phyloP scores from a whole-genome alignment of 306 rosid species.

The Quillaja saponaria region DNA sequence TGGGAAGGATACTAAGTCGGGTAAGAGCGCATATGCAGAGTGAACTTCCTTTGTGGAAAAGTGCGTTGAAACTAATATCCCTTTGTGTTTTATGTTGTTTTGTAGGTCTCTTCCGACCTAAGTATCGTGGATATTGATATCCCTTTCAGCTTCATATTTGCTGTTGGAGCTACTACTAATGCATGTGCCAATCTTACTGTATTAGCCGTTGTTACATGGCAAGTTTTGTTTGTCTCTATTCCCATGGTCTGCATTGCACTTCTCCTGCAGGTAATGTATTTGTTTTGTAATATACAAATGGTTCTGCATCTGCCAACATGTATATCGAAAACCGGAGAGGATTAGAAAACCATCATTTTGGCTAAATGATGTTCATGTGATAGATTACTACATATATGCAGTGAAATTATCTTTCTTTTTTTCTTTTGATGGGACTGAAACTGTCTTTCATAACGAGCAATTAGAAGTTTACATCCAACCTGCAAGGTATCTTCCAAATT shows the following conservation, averaged over 20 bases:
- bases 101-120: slow-evolving; percentile 56
- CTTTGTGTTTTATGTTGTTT: neutral
- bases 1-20: slow-evolving; percentile 67
- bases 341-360: too few relatives aligned
- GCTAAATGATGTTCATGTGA: too few relatives aligned
- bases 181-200: slow-evolving; percentile 37
- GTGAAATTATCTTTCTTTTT: too few relatives aligned
- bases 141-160: slow-evolving; percentile 28
- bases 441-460: too few relatives aligned
- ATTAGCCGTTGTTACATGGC: slow-evolving; percentile 55
- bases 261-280: slow-evolving; percentile 47
- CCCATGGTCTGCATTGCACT: slow-evolving; percentile 45
- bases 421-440: too few relatives aligned
- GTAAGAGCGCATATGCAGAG: slow-evolving; percentile 34
- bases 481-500: too few relatives aligned
- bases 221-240: slow-evolving; percentile 45
- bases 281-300: too few relatives aligned
- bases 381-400: too few relatives aligned
- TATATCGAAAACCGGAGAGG: too few relatives aligned
- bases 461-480: too few relatives aligned
- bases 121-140: slow-evolving; percentile 56
- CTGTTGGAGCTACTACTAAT: slow-evolving; percentile 28
- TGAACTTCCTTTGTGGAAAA: neutral
- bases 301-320: too few relatives aligned
- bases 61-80: slow-evolving; percentile 3